A percentile compares a stretch with the other conserved stretches of the same genome.
Conservation (phyloP, 148 eudicot species). For the Amaranthus hypochondriacus region DNA sequence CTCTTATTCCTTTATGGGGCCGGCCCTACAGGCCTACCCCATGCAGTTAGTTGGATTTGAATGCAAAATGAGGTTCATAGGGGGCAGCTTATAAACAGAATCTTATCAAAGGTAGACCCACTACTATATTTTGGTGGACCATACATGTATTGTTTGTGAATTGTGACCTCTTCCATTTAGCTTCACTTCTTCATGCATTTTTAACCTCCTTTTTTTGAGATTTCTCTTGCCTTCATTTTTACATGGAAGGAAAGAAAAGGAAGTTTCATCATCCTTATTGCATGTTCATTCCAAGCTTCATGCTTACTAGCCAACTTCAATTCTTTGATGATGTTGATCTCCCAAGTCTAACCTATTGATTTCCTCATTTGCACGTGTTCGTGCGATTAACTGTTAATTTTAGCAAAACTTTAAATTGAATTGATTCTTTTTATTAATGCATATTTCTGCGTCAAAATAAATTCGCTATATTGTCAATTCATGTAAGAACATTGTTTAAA, state of each 20-base stretch:
- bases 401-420: no score
- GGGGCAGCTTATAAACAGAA: slow-evolving; percentile 14
- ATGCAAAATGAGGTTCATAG: not conserved
- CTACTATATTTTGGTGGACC: slow-evolving; percentile 16
- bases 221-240: slow-evolving; percentile 11
- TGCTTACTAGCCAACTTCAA: slow-evolving; percentile 21
- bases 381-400: no score
- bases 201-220: not conserved
- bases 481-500: no score
- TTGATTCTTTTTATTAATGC: no score
- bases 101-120: slow-evolving; percentile 12
- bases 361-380: slow-evolving; percentile 12
- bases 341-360: not conserved
- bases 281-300: slow-evolving; percentile 15
- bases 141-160: slow-evolving; percentile 19
- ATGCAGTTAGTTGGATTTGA: slow-evolving; percentile 19
- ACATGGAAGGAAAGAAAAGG: not conserved
- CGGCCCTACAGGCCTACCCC: not conserved
- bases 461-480: no score
- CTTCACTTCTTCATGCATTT: slow-evolving; percentile 10
- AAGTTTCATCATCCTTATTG: slow-evolving; percentile 16
- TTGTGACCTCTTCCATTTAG: not conserved
- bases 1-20: no score
- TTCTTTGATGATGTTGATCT: not conserved
- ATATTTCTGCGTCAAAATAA: no score